These are phyloP conservation scores for Aaosphaeria pasadenensis DNA, from an alignment of 2,329 filamentous ascomycete species.

Conservation along the genomic window DNA sequence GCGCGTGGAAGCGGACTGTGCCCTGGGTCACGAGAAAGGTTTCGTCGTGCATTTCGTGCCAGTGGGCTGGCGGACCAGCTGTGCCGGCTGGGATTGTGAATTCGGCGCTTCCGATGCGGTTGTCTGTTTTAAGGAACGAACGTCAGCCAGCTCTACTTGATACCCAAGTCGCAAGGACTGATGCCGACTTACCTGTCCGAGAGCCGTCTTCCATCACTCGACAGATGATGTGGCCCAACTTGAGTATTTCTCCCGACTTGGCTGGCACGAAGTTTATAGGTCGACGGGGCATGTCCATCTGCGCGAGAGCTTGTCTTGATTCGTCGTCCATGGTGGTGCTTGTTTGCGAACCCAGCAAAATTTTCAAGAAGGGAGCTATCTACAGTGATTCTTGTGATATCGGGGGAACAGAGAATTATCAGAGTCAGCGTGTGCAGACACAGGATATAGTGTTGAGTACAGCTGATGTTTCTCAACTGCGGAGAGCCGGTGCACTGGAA, in stretches of 20 bases:
- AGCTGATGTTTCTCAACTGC: no score
- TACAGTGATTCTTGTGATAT: no score
- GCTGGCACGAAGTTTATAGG: constrained; percentile 50
- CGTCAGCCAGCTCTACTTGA: no score
- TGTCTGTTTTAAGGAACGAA: constrained; percentile 31
- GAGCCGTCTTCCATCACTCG: constrained; percentile 53
- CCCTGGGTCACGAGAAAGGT: constrained; percentile 56
- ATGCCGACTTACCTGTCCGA: constrained; percentile 38
- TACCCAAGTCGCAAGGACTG: neutral
- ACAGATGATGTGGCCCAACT: constrained; percentile 50
- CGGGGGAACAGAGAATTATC: no score
- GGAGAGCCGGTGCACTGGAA: no score
- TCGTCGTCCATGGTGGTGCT: constrained; percentile 31
- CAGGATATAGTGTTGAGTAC: no score
- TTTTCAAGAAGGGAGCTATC: no score
- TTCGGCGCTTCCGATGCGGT: constrained; percentile 48
- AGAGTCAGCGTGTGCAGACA: no score
- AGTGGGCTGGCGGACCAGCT: constrained; percentile 49
- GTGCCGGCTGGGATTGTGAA: constrained; percentile 49
- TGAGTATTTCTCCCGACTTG: constrained; percentile 48
- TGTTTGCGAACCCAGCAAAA: no score
- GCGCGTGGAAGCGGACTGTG: constrained; percentile 51
- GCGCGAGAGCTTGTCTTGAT: constrained; percentile 28
- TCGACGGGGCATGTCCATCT: constrained; percentile 39
- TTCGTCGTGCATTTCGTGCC: constrained; percentile 57